Percentiles rank a stretch among this genome's conserved stretches.
Evolutionary conservation across 345 rosid genomes (phyloP).

Genomic region (Populus pruinosa): DNA sequence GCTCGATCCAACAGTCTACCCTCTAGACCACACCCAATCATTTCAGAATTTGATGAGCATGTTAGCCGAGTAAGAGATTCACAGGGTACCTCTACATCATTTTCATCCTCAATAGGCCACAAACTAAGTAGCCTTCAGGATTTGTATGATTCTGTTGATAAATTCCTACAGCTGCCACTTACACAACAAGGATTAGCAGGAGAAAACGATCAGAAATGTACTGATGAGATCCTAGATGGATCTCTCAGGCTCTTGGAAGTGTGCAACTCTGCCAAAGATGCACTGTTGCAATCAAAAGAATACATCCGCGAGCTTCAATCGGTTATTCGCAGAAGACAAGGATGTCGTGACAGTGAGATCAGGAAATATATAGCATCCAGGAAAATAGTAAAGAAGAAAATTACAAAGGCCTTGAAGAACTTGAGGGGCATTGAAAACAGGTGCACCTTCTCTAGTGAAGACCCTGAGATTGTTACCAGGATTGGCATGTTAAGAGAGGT

Average conservation of each 20-base stretch:
- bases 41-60: neutral
- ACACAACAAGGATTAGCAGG: neutral
- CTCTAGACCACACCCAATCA: neutral
- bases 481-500: conserved; percentile 14
- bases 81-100: neutral
- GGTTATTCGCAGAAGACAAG: neutral
- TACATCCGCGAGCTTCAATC: neutral
- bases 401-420: neutral
- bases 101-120: neutral
- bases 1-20: neutral
- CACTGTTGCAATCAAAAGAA: neutral
- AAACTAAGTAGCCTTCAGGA: neutral
- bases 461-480: neutral
- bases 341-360: neutral
- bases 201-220: neutral
- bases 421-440: neutral
- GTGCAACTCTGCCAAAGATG: neutral
- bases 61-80: neutral
- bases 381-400: neutral
- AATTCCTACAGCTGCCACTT: neutral
- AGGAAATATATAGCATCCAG: neutral
- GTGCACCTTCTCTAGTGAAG: neutral
- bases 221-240: neutral
- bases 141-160: neutral
- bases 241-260: neutral